Base-by-base conservation (phyloP, 345 rosid genomes). In the Toxicodendron radicans region DNA sequence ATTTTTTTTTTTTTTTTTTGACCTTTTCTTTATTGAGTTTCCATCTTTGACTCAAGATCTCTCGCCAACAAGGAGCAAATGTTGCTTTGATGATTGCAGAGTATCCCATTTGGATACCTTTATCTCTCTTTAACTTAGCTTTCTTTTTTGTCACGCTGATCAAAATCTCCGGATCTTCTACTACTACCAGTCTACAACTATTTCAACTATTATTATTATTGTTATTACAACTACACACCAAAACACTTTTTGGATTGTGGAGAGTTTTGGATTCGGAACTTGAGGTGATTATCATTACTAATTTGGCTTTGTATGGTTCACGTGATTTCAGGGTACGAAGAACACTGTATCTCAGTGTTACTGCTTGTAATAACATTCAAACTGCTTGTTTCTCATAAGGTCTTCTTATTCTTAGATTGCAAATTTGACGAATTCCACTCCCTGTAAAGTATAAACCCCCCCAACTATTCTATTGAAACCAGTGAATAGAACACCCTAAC, bases 61-160 rank as follows among this genome's bases (percentile, higher is more conserved):
- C 60, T 75, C 68, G 72, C 71, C 83, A 66, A 82, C 74, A 78
- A 79, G 81, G 74, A 69, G 49, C 70, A 75, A 70, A 76, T 78
- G 84, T 81, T 88, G 87, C 86, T 85, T 88, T 79, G 87, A 89
- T 89, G 88, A 88, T 88, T 87, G 82, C 93, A 51, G 68, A 80
- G 87, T 77, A 79, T 85, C 87, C 81, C 68, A 73, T 66, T 70
- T 63, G 68, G 81, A 76, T 77, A 58, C 79, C 77, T 84, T 87
- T 85, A 71, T 70, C 80, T 75, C 27, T 73, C 77, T 77, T 62
- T 68, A 51, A 51, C 16, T 6, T 51, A 21, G 18, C 76, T 75
- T 73, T 54, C 51, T 69, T 17, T 61, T 69, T 33, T 32, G 27
- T 32, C 52, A 58, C 67, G 13, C 60, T 56, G 24, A 45, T 69